phyloP scores from a whole-genome alignment of 345 rosid species.

The Excoecaria cochinchinensis region DNA sequence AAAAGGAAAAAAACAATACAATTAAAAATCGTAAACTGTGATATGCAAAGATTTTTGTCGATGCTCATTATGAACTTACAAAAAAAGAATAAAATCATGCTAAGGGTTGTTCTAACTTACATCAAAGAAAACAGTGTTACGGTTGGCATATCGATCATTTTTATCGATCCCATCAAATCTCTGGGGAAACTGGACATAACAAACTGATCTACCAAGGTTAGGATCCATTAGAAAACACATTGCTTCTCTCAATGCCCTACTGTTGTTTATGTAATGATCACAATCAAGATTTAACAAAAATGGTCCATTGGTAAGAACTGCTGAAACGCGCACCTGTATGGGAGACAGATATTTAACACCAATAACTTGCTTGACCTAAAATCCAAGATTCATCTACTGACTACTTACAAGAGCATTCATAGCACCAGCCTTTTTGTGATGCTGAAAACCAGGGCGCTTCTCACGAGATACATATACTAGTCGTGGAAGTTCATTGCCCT shows the following conservation, averaged over 20 bases:
- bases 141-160: slow-evolving; percentile 37
- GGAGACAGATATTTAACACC: not conserved
- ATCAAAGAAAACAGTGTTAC: slow-evolving; percentile 37
- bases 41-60: not conserved
- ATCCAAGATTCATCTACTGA: not conserved
- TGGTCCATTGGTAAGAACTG: slow-evolving; percentile 38
- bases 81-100: not conserved
- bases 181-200: slow-evolving; percentile 38
- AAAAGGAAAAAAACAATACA: not conserved
- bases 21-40: not conserved
- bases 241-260: slow-evolving; percentile 37
- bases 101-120: slow-evolving; percentile 13
- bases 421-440: slow-evolving; percentile 41
- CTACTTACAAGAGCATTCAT: slow-evolving; percentile 40
- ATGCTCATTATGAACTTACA: not conserved
- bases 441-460: slow-evolving; percentile 39
- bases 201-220: slow-evolving; percentile 33
- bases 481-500: slow-evolving; percentile 38
- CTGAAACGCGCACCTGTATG: slow-evolving; percentile 35
- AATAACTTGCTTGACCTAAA: not conserved
- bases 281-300: slow-evolving; percentile 39
- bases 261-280: slow-evolving; percentile 39
- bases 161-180: slow-evolving; percentile 35
- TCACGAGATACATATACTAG: slow-evolving; percentile 38
- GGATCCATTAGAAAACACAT: slow-evolving; percentile 41